Evolutionary conservation across 2,329 filamentous ascomycete species (phyloP).

Genomic region (Chaetomiaceae sp.): DNA sequence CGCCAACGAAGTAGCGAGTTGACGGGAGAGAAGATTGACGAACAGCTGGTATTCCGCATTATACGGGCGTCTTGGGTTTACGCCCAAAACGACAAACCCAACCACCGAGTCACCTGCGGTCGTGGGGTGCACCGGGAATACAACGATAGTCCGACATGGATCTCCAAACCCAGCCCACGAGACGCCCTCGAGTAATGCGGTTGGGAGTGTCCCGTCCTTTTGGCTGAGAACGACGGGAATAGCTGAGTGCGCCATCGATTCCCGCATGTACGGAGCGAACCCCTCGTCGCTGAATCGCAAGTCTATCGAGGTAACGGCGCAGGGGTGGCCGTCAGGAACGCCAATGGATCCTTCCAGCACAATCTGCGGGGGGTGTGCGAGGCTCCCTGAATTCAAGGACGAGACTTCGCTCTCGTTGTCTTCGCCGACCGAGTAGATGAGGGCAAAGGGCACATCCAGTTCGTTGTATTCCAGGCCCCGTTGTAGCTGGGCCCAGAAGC

Average conservation of each 20-base stretch:
- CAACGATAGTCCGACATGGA: constrained; percentile 63
- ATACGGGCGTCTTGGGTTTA: constrained; percentile 74
- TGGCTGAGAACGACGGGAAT: constrained; percentile 63
- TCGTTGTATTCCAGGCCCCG: constrained; percentile 69
- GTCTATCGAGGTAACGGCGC: constrained; percentile 60
- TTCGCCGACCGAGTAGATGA: constrained; percentile 71
- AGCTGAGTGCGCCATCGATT: constrained; percentile 64
- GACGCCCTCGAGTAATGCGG: constrained; percentile 60
- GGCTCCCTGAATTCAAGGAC: constrained; percentile 65
- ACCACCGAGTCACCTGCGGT: constrained; percentile 65
- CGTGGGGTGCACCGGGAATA: constrained; percentile 76
- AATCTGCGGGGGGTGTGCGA: constrained; percentile 58
- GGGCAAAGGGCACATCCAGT: constrained; percentile 68
- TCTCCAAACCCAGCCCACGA: constrained; percentile 68
- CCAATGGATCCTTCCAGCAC: constrained; percentile 70
- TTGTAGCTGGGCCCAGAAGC: constrained; percentile 69
- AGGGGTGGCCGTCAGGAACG: constrained; percentile 58
- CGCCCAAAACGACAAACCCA: constrained; percentile 73
- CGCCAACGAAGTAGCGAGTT: constrained; percentile 73
- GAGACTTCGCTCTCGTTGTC: constrained; percentile 67
- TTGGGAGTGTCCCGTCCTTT: constrained; percentile 62
- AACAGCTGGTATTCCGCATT: constrained; percentile 79
- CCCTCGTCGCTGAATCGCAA: constrained; percentile 65
- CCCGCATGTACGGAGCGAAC: constrained; percentile 71
- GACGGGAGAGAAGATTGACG: constrained; percentile 67